phyloP scores from a whole-genome alignment of 2,329 filamentous ascomycete species.

The Arachnopeziza araneosa region DNA sequence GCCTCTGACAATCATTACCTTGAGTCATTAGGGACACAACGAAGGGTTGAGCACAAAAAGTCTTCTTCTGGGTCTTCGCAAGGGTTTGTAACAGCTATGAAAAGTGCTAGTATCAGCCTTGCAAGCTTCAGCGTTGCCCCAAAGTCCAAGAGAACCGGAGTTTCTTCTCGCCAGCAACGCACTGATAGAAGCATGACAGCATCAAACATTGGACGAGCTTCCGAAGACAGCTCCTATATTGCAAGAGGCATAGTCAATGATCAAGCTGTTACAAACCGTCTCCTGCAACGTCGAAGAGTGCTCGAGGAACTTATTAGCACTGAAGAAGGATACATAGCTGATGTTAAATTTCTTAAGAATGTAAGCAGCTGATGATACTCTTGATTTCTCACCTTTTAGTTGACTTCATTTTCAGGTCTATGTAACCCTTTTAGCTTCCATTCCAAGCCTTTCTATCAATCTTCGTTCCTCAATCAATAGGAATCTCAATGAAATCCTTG shows the following conservation, averaged over 20 bases:
- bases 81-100: slow-evolving; percentile 73
- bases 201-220: slow-evolving; percentile 55
- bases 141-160: slow-evolving; percentile 49
- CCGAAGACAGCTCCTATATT: slow-evolving; percentile 58
- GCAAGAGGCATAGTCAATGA: slow-evolving; percentile 55
- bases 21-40: slow-evolving; percentile 34
- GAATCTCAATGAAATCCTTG: slow-evolving; percentile 73
- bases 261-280: slow-evolving; percentile 62
- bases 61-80: slow-evolving; percentile 71
- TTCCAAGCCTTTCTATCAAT: slow-evolving; percentile 58
- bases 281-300: slow-evolving; percentile 70
- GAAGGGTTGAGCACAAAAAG: slow-evolving; percentile 41
- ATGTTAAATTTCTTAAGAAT: slow-evolving; percentile 80
- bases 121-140: slow-evolving; percentile 64
- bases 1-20: slow-evolving; percentile 14
- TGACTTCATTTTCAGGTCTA: slow-evolving; percentile 52
- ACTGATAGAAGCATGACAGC: slow-evolving; percentile 58
- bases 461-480: slow-evolving; percentile 69
- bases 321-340: slow-evolving; percentile 83
- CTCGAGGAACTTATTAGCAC: slow-evolving; percentile 81
- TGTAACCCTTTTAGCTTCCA: slow-evolving; percentile 66
- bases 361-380: slow-evolving; percentile 48
- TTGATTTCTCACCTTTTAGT: slow-evolving; percentile 47
- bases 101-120: slow-evolving; percentile 74
- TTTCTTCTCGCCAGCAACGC: slow-evolving; percentile 50